Percentiles rank a stretch among this genome's conserved stretches.
Evolutionary conservation across 805 yeast species (phyloP).

Genomic region (Candida patagonica): DNA sequence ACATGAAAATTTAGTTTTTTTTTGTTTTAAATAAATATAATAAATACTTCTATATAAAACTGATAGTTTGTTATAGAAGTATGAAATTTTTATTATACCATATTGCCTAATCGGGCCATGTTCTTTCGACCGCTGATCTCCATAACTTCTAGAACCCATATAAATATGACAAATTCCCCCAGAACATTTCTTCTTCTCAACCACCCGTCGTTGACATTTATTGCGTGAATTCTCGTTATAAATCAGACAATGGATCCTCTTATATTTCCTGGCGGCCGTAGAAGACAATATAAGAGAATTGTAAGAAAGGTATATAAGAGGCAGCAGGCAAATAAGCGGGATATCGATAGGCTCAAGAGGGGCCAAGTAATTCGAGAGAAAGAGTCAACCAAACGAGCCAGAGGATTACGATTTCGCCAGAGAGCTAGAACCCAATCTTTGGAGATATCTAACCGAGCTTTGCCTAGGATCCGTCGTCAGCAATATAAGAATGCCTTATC

Average conservation of each 20-base stretch:
- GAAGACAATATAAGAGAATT: conserved; percentile 12
- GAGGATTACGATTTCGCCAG: background rate
- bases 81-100: too few relatives aligned
- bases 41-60: too few relatives aligned
- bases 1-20: too few relatives aligned
- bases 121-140: too few relatives aligned
- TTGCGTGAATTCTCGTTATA: too few relatives aligned
- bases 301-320: conserved; percentile 8
- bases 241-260: conserved; percentile 1
- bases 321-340: background rate
- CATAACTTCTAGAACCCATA: too few relatives aligned
- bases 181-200: too few relatives aligned
- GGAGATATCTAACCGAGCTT: background rate
- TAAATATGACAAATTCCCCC: too few relatives aligned
- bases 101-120: too few relatives aligned
- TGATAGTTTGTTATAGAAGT: too few relatives aligned
- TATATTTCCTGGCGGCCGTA: conserved; percentile 1
- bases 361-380: background rate
- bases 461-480: background rate
- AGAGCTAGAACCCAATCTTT: background rate
- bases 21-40: too few relatives aligned
- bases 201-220: too few relatives aligned
- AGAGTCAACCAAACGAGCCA: background rate
- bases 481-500: background rate
- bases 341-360: background rate